A percentile compares a stretch with the other conserved stretches of the same genome.
Evolutionary conservation across 2,329 filamentous ascomycete genomes (phyloP).

Genomic region (Fusarium miscanthi): DNA sequence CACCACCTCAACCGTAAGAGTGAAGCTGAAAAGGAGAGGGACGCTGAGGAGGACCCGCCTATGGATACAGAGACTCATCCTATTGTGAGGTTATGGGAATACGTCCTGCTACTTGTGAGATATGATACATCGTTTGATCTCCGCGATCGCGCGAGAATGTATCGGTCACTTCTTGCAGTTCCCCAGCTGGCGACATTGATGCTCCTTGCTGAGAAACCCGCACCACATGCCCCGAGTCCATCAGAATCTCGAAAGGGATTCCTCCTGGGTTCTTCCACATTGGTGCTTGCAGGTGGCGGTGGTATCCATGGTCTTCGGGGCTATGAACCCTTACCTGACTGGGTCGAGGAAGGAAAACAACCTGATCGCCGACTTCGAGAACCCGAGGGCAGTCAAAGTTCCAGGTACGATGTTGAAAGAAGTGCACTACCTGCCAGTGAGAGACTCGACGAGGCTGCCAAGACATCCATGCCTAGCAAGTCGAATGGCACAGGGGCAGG

Average conservation of each 20-base stretch:
- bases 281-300: constrained; percentile 82
- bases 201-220: constrained; percentile 92
- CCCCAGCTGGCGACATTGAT: constrained; percentile 91
- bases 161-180: constrained; percentile 82
- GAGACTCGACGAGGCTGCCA: constrained; percentile 69
- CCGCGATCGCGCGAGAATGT: constrained; percentile 89
- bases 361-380: constrained; percentile 81
- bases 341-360: constrained; percentile 84
- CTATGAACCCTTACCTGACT: constrained; percentile 83
- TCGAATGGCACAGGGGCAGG: constrained; percentile 66
- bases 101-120: constrained; percentile 83
- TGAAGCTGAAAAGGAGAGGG: constrained; percentile 53
- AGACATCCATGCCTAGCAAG: constrained; percentile 53
- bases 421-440: constrained; percentile 67
- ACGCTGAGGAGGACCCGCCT: constrained; percentile 47
- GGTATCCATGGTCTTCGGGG: constrained; percentile 80
- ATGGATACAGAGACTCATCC: constrained; percentile 64
- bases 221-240: constrained; percentile 89
- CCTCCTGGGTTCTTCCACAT: constrained; percentile 83
- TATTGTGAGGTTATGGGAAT: constrained; percentile 83
- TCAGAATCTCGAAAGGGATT: constrained; percentile 84
- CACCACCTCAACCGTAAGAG: constrained; percentile 80
- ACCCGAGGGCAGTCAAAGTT: constrained; percentile 54
- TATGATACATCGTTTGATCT: constrained; percentile 97
- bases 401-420: constrained; percentile 49